Evolutionary conservation across 73 alveolate genomes (phyloP).

Genomic region (Tetrahymena malaccensis): DNA sequence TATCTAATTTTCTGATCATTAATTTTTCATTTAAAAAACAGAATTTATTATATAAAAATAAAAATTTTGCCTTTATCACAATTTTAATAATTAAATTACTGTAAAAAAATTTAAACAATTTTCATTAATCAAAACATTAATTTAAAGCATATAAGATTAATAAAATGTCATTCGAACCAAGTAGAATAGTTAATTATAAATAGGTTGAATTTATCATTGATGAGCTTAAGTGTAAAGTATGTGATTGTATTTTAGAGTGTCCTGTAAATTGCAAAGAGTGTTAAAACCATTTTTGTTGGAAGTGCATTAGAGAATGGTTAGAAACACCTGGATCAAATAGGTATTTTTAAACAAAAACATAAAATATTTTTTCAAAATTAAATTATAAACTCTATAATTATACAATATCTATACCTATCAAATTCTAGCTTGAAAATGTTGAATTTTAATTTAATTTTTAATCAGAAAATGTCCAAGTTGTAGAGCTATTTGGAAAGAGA

Average conservation of each 20-base stretch:
- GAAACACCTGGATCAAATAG: neutral
- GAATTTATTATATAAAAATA: neutral
- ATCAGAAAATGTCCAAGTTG: neutral
- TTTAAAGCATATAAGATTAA: neutral
- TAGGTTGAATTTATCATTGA: neutral
- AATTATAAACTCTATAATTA: too few species aligned
- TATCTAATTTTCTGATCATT: neutral
- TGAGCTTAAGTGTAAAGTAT: neutral
- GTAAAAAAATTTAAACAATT: neutral
- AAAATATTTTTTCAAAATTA: too few species aligned
- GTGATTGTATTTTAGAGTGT: neutral
- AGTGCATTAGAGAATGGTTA: neutral
- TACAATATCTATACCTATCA: too few species aligned
- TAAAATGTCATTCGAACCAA: neutral
- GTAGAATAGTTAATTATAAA: neutral
- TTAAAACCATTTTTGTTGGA: neutral
- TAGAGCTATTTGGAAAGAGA: neutral
- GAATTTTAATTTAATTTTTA: too few species aligned
- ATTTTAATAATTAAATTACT: too few species aligned
- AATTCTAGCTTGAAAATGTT: neutral
- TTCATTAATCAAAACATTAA: neutral
- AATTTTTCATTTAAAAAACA: neutral
- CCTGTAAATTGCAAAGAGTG: neutral
- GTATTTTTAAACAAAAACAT: neutral
- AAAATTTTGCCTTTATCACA: neutral